These are phyloP conservation scores for Yamadazyma membranifaciens DNA, from an alignment of 1,139 yeast species.

Conservation along the genomic window DNA sequence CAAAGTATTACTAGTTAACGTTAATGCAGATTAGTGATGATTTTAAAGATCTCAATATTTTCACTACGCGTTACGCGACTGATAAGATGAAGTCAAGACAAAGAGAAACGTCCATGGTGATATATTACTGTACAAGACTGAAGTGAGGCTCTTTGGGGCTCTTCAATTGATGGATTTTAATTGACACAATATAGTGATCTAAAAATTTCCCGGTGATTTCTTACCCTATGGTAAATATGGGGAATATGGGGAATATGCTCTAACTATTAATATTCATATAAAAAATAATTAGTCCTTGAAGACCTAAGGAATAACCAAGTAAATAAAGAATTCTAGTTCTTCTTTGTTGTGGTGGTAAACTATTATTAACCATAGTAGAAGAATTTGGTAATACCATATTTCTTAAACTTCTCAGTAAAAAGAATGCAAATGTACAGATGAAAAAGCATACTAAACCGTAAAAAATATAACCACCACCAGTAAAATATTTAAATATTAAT, in stretches of 20 bases:
- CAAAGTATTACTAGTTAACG: neutral
- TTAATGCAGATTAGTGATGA: no score
- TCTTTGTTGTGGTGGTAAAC: slow-evolving; percentile 64
- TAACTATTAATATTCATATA: slow-evolving; percentile 25
- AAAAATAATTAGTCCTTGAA: slow-evolving; percentile 57
- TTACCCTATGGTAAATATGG: no score
- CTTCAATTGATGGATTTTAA: no score
- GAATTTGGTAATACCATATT: slow-evolving; percentile 68
- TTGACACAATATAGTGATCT: no score
- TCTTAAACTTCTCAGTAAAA: slow-evolving; percentile 80
- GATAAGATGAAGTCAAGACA: no score
- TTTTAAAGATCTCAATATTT: neutral
- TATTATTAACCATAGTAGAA: slow-evolving; percentile 39
- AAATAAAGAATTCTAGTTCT: slow-evolving; percentile 84
- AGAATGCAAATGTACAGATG: slow-evolving; percentile 55
- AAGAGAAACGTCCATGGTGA: no score
- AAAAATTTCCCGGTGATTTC: no score
- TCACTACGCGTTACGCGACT: slow-evolving; percentile 1
- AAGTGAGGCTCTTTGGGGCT: no score
- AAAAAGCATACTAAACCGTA: slow-evolving; percentile 45
- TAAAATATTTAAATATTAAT: slow-evolving; percentile 46
- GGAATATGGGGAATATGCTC: no score
- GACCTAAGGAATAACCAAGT: slow-evolving; percentile 78
- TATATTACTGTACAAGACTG: no score
- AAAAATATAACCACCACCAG: slow-evolving; percentile 33